Evolutionary conservation across 2,329 filamentous ascomycete genomes (phyloP), one percentile per base, ranked within the genome.

Genomic region (Gremmenia infestans): DNA sequence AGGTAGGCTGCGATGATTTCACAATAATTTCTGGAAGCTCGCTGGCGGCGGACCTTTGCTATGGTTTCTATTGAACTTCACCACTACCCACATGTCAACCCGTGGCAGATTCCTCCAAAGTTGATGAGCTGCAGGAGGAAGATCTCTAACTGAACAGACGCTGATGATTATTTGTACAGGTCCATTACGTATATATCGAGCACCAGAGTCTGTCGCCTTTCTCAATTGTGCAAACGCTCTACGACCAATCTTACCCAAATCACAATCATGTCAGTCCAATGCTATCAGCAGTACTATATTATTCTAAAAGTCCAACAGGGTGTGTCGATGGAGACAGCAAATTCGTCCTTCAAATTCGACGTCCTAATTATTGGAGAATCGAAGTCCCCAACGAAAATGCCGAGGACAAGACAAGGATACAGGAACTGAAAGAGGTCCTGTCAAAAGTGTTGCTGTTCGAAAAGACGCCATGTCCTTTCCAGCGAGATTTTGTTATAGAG

Each of bases 311-410:
- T 32, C 11, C 28, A 11, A 32, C 28, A 32, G 28, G 92, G 92
- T 95, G 89, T 70, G 88, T 97, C 35, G 89, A 95, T 70, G 88
- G 90, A 55, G 81, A 86, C 87, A 91, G 78, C 71, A 81, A 86
- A 64, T 96, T 96, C 64, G 88, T 96, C n/a, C 75, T 97, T 57
- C 88, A 92, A 62, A 90, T 95, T 61, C 81, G 91, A 22, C 83
- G 87, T 46, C 87, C 92, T 32, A 87, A 88, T 45, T 97, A 94
- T 71, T 96, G 94, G 80, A 85, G 92, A 61, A 94, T 97, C 65
- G 92, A 97, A 68, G 74, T 97, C 5, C 89, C 91, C 0, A 80
- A 83, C 15, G 77, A 78, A 37, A 81, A 81, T 0, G 74, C 80
- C 2, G 82, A 87, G 22, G 86, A 93, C 60, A 77, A 80, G 60